Evolutionary conservation across 2,329 filamentous ascomycete species (phyloP).

Genomic region (Elsinoe perseae): DNA sequence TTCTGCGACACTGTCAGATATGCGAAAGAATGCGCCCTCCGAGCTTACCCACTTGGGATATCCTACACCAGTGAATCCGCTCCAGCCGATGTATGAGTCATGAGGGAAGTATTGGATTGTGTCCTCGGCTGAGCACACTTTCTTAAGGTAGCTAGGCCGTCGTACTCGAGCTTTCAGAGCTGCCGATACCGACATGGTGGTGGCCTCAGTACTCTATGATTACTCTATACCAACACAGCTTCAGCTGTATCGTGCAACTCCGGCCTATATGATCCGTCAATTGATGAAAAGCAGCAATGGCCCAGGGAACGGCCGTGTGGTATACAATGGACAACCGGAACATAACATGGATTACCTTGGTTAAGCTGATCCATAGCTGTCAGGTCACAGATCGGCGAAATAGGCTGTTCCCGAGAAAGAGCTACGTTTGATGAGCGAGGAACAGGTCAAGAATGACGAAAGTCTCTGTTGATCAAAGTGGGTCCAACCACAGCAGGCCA

Average conservation of each 20-base stretch:
- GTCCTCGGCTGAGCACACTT: constrained; percentile 72
- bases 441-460: constrained; percentile 9
- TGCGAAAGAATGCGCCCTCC: neutral
- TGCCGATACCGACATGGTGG: constrained; percentile 49
- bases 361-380: constrained; percentile 2
- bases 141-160: constrained; percentile 69
- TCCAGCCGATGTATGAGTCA: constrained; percentile 83
- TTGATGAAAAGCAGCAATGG: neutral
- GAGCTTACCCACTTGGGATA: constrained; percentile 64
- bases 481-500: neutral
- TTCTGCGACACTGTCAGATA: constrained; percentile 44
- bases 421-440: neutral
- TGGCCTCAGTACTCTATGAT: neutral
- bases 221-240: too few species aligned
- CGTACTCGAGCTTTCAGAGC: constrained; percentile 68
- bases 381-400: neutral
- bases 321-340: constrained; percentile 3
- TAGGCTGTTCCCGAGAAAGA: neutral
- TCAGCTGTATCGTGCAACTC: too few species aligned
- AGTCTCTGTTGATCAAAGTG: neutral
- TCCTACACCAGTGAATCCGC: constrained; percentile 81
- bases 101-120: constrained; percentile 74
- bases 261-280: too few species aligned
- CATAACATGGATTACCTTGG: neutral
- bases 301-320: neutral